phyloP scores from a whole-genome alignment of 2,329 filamentous ascomycete genomes.

The Pseudocercospora eumusae region DNA sequence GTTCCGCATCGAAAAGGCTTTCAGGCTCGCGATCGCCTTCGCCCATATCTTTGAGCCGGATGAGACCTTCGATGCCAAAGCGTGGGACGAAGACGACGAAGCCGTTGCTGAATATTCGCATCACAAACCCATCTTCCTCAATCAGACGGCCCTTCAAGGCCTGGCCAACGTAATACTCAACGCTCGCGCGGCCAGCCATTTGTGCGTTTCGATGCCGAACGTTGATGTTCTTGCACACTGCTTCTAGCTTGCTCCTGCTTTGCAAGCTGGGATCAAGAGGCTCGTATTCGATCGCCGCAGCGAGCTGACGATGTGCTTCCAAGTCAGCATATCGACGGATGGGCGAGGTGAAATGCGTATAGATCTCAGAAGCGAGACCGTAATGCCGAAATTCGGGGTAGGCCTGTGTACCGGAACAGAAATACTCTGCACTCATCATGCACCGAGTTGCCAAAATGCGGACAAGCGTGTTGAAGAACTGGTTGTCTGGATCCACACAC shows the following conservation, averaged over 20 bases:
- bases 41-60: conserved; percentile 80
- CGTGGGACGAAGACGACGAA: conserved; percentile 94
- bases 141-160: conserved; percentile 75
- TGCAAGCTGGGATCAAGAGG: conserved; percentile 77
- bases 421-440: conserved; percentile 99
- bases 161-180: conserved; percentile 98
- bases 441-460: conserved; percentile 96
- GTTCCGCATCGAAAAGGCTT: conserved; percentile 80
- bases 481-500: conserved; percentile 76
- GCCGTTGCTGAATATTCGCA: conserved; percentile 96
- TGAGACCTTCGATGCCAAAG: conserved; percentile 92
- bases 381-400: conserved; percentile 97
- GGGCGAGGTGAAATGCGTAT: conserved; percentile 97
- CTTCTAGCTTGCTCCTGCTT: conserved; percentile 81
- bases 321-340: conserved; percentile 98
- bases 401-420: conserved; percentile 88
- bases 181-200: conserved; percentile 87
- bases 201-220: conserved; percentile 95
- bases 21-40: conserved; percentile 66
- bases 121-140: conserved; percentile 90
- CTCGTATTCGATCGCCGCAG: conserved; percentile 92
- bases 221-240: conserved; percentile 98
- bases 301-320: conserved; percentile 88
- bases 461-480: conserved; percentile 98
- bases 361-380: conserved; percentile 92